Base-by-base conservation (phyloP, 352 stramenopile species). In the Globisporangium nagaii region DNA sequence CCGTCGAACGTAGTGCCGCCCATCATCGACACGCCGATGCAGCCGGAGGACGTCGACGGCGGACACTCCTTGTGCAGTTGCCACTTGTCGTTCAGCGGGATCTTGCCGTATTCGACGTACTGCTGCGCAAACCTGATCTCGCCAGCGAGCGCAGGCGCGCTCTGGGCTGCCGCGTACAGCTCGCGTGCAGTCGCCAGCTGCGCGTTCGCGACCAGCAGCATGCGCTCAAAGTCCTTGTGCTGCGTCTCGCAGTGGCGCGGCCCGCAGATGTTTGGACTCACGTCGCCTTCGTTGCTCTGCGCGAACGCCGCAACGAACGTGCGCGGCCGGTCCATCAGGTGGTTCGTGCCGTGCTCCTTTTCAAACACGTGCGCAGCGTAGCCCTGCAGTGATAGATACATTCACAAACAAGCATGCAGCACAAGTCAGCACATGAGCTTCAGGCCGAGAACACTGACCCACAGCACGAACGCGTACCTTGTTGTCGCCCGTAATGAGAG, bases 401-500 rank as follows among this genome's bases (percentile, higher is more conserved):
- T n/a, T n/a, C 41, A 6, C 9, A 13, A 24, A 45, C 36, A 28
- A 19, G 25, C 39, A 11, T 28, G 46, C 3, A 47, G 2, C 27
- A 7, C 27, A 56, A 53, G 25, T 35, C 15, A 27, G 32, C 31
- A 20, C 11, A 44, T 43, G 15, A 27, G 22, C 9, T 31, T 46
- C 11, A 45, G 19, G 2, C 24, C 9, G n/a, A n/a, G n/a, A 31
- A 20, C 40, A 46, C 10, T 17, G 11, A 25, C 22, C 7, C 4
- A 36, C 31, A n/a, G 25, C 6, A 45, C 10, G 35, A 11, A 37
- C 7, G 24, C 35, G 8, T 30, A 81, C 73, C 59, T 97, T 97
- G 72, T 98, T 97, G 68, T 98, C 92, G 19, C 89, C 88, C 1
- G 84, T 96, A 55, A 97, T 95, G n/a, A 97, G 70, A 30, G 77